Evolutionary conservation across 805 yeast species (phyloP), one percentile per base, ranked within the genome.

Genomic region (Lachancea kluyveri): DNA sequence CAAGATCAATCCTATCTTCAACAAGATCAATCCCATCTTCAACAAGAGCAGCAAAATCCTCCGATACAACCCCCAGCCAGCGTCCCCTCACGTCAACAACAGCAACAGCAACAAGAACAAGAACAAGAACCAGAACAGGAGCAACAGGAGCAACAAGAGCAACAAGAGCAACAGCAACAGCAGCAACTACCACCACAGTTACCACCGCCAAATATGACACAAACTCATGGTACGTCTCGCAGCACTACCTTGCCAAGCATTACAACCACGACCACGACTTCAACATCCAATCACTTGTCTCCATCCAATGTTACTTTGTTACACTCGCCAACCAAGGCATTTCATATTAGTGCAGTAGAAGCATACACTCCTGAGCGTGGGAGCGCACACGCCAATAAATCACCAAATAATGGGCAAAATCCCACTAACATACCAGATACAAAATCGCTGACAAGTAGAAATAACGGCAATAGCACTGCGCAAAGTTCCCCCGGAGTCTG

Each of bases 401-500:
- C 41, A 28, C 59, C 48, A 35, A n/a, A n/a, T n/a, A 37, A 11
- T 23, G 35, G 35, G 7, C 21, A 25, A 31, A 47, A 26, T 36
- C 26, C 21, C 17, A 21, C 16, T 8, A 29, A 24, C 19, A 20
- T 23, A 19, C 26, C 24, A 24, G 20, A 26, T 14, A 24, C 30
- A 17, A 29, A 23, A 9, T 30, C 36, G 15, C 28, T 24, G 16
- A 25, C 33, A 17, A 40, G 36, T 25, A 35, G 50, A 26, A n/a
- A n/a, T n/a, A 40, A 49, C 30, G 45, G 33, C 26, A 43, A 39
- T 18, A 35, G 36, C 8, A 36, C 42, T 13, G 47, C 48, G 6
- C 60, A 59, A 31, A 57, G 62, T 18, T 84, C 95, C 1, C 97
- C 97, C 1, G 96, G 95, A 11, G 73, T 88, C 37, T 85, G 96